A percentile compares a stretch with the other conserved stretches of the same genome.
Evolutionary conservation across 2,329 filamentous ascomycete species (phyloP).

Genomic region (Dactylellina sp.): DNA sequence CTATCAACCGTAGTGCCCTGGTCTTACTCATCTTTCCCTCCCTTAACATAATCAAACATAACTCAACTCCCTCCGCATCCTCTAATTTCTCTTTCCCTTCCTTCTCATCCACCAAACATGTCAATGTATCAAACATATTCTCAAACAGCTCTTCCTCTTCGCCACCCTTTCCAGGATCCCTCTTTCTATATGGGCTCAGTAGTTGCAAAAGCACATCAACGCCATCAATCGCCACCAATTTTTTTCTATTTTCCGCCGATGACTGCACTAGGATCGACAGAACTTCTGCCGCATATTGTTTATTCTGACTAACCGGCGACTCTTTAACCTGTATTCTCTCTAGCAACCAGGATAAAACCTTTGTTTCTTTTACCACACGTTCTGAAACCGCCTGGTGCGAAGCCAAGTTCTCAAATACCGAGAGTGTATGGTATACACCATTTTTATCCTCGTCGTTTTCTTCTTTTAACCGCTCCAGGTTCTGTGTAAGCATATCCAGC

Average conservation of each 20-base stretch:
- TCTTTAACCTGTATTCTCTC: conserved; percentile 78
- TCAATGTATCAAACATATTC: conserved; percentile 88
- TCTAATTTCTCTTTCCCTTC: conserved; percentile 83
- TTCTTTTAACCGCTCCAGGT: conserved; percentile 84
- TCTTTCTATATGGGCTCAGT: conserved; percentile 83
- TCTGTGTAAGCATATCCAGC: conserved; percentile 78
- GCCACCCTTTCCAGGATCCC: conserved; percentile 84
- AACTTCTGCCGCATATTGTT: conserved; percentile 92
- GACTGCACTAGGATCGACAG: conserved; percentile 88
- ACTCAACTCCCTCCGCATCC: conserved; percentile 89
- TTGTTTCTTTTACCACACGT: conserved; percentile 76
- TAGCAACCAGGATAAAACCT: conserved; percentile 81
- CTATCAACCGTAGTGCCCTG: conserved; percentile 81
- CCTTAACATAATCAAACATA: conserved; percentile 89
- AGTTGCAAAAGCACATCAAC: conserved; percentile 85
- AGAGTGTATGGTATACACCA: conserved; percentile 86
- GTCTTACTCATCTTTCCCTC: conserved; percentile 86
- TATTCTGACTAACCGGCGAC: conserved; percentile 81
- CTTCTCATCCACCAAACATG: conserved; percentile 80
- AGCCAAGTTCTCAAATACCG: conserved; percentile 81
- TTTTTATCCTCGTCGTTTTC: conserved; percentile 76
- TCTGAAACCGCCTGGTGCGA: conserved; percentile 77
- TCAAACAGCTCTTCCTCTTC: conserved; percentile 96
- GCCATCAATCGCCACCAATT: conserved; percentile 75
- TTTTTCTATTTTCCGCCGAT: conserved; percentile 73